Base-by-base conservation (phyloP, 2,329 filamentous ascomycete genomes). In the Trichoderma koningii region DNA sequence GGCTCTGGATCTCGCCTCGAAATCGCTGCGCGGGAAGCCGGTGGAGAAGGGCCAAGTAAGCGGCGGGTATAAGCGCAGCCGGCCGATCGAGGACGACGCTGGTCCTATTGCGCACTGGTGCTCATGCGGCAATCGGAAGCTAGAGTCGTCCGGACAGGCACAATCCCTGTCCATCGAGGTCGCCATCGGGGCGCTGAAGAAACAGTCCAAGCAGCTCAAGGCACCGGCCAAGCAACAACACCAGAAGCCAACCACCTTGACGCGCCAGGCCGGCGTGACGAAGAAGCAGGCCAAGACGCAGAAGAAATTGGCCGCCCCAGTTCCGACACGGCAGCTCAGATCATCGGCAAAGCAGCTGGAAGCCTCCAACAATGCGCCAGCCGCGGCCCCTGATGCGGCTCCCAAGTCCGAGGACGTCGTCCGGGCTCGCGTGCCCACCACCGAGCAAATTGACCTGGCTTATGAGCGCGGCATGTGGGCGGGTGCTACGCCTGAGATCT, bases 81-180 rank as follows among this genome's bases (percentile, higher is more conserved):
- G 41, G 61, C 61, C 53, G 30, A 59, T 64, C 52, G 61, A 64
- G 3, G 61, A 64, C 2, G 61, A 64, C 23, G 19, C 7, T 7
- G 61, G 61, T 45, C 61, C 61, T 2, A 59, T 56, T 34, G 48
- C 19, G 3, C 42, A 59, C 44, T 64, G 61, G 61, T 64, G 61
- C 30, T 64, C 61, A 10, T 64, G 61, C 61, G 61, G 53, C 61
- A 64, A 56, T 42, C 61, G 44, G 53, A 64, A 64, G 28, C 53
- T 59, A 26, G 61, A 64, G 45, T 26, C 51, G 21, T 48, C 42
- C 9, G 61, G 51, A 28, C 61, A 64, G 61, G 23, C 61, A 12
- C 51, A 57, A 47, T 34, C 53, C 28, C 41, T 64, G 23, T 47
- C 53, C 12, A 57, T 55, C 19, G 61, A 64, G 14, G 61, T 64